A percentile compares a stretch with the other conserved stretches of the same genome.
These are phyloP conservation scores for Citrus medica DNA, from an alignment of 345 rosid genomes.

Conservation along the genomic window DNA sequence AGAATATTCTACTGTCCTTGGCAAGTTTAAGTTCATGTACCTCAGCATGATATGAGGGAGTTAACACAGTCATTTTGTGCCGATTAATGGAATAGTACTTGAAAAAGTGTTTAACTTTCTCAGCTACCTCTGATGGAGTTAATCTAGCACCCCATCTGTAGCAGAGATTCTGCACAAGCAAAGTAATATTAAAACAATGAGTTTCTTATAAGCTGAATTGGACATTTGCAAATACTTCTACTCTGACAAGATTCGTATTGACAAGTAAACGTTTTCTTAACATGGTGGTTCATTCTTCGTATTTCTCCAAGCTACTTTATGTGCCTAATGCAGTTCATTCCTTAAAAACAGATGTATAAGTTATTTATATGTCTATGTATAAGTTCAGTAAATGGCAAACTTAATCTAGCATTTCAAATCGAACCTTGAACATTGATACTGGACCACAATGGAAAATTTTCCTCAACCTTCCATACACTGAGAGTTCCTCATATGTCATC, in stretches of 20 bases:
- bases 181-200: not conserved
- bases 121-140: slow-evolving; percentile 79
- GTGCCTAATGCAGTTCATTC: not conserved
- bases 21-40: slow-evolving; percentile 27
- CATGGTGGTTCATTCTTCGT: not conserved
- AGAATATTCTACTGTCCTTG: not conserved
- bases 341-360: not conserved
- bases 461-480: slow-evolving; percentile 78
- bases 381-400: not conserved
- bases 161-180: slow-evolving; percentile 71
- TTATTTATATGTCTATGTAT: not conserved
- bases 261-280: not conserved
- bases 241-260: not conserved
- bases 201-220: slow-evolving; percentile 7
- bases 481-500: slow-evolving; percentile 92
- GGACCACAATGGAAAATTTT: slow-evolving; percentile 91
- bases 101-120: slow-evolving; percentile 93
- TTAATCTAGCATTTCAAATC: slow-evolving; percentile 7
- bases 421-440: slow-evolving; percentile 95
- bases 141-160: slow-evolving; percentile 82
- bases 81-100: slow-evolving; percentile 89
- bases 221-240: not conserved
- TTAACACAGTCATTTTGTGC: slow-evolving; percentile 91
- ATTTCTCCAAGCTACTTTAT: not conserved
- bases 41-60: slow-evolving; percentile 98